Percentiles rank a stretch among this genome's conserved stretches.
phyloP scores from a whole-genome alignment of 805 yeast genomes.

The Jamesozyma hellenica region DNA sequence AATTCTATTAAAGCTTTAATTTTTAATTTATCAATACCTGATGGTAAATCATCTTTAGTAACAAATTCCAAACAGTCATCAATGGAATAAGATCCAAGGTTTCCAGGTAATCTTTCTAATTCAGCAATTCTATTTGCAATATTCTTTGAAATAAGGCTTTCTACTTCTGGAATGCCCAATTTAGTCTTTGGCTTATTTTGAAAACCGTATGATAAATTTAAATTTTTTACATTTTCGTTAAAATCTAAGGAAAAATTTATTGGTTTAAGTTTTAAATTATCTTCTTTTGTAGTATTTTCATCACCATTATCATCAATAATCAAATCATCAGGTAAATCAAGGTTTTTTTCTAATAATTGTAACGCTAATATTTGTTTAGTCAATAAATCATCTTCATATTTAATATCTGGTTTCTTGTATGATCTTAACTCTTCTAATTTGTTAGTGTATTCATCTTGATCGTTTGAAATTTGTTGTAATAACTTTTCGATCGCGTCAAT shows the following conservation, averaged over 20 bases:
- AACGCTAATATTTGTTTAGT: slow-evolving; percentile 52
- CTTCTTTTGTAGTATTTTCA: background rate
- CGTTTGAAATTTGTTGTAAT: slow-evolving; percentile 33
- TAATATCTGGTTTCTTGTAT: slow-evolving; percentile 11
- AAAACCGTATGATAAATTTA: slow-evolving; percentile 27
- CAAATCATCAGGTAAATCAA: slow-evolving; percentile 50
- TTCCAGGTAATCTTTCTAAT: slow-evolving; percentile 58
- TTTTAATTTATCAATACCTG: slow-evolving; percentile 47
- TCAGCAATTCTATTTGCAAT: slow-evolving; percentile 49
- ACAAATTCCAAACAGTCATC: slow-evolving; percentile 35
- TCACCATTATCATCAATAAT: slow-evolving; percentile 27
- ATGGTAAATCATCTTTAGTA: slow-evolving; percentile 37
- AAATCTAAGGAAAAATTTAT: slow-evolving; percentile 26
- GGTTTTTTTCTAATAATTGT: slow-evolving; percentile 53
- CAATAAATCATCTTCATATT: slow-evolving; percentile 39
- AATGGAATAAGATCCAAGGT: slow-evolving; percentile 48
- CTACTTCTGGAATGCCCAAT: slow-evolving; percentile 43
- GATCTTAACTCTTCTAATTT: slow-evolving; percentile 26
- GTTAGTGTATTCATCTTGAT: slow-evolving; percentile 30
- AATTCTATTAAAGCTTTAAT: slow-evolving; percentile 60
- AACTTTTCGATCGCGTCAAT: slow-evolving; percentile 36
- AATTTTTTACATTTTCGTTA: slow-evolving; percentile 20
- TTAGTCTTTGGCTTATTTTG: slow-evolving; percentile 19
- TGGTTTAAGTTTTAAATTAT: slow-evolving; percentile 5
- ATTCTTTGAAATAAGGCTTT: slow-evolving; percentile 42